A percentile compares a stretch with the other conserved stretches of the same genome.
These are phyloP conservation scores for Oropetium thomaeum DNA, from an alignment of 176 grass and related monocot genomes.

Conservation along the genomic window DNA sequence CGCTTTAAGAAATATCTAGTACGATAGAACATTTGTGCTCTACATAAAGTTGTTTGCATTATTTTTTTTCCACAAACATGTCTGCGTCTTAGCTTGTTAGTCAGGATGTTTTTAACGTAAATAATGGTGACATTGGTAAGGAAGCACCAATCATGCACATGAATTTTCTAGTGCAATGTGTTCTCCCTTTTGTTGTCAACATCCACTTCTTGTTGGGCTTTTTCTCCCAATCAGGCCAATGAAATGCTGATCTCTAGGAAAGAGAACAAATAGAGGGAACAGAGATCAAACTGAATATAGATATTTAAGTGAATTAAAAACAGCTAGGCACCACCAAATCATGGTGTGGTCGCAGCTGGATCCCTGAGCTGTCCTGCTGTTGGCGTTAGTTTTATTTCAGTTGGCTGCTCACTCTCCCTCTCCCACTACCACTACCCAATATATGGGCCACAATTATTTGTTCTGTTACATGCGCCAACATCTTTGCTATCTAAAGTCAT, in stretches of 20 bases:
- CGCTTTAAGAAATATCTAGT: no score
- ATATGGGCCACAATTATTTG: constrained; percentile 6
- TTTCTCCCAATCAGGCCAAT: constrained; percentile 10
- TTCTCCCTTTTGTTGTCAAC: constrained; percentile 3
- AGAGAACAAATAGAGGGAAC: neutral
- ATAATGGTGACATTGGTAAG: neutral
- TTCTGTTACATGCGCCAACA: constrained; percentile 13
- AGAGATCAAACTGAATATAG: neutral
- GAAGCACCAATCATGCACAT: neutral
- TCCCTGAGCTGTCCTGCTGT: constrained; percentile 43
- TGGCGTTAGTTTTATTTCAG: constrained; percentile 42
- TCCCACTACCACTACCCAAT: constrained; percentile 38
- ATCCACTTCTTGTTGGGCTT: constrained; percentile 1
- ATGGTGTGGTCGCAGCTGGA: constrained; percentile 49
- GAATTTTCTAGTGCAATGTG: neutral
- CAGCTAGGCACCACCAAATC: constrained; percentile 33
- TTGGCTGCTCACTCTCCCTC: constrained; percentile 13
- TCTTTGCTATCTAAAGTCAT: neutral
- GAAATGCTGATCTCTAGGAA: neutral
- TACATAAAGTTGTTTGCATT: no score
- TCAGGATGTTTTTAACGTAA: neutral
- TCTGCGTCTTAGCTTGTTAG: neutral
- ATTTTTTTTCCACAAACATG: neutral
- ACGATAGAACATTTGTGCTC: no score
- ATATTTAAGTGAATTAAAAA: constrained; percentile 23